Evolutionary conservation across 331 rosid species (phyloP).

Genomic region (Erythrophleum ivorense): DNA sequence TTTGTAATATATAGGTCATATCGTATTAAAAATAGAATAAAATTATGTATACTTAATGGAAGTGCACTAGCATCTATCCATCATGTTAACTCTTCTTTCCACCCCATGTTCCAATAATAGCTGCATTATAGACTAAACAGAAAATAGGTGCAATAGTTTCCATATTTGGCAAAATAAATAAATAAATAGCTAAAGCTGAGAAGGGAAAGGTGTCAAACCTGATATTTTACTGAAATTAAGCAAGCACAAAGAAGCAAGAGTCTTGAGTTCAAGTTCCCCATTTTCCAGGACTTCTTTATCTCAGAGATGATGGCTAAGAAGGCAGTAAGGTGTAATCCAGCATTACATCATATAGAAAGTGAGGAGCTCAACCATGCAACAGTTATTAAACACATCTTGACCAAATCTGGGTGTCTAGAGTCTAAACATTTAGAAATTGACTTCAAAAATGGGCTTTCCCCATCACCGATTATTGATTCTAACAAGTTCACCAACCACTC

Average conservation of each 20-base stretch:
- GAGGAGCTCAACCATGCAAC: conserved; percentile 78
- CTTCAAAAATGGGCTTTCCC: conserved; percentile 64
- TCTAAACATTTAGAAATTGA: conserved; percentile 59
- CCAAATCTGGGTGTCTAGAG: conserved; percentile 59
- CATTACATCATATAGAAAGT: conserved; percentile 45
- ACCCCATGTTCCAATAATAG: not conserved
- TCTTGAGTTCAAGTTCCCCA: conserved; percentile 60
- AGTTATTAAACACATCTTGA: conserved; percentile 55
- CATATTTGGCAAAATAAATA: not conserved
- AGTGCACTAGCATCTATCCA: not conserved
- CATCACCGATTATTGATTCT: conserved; percentile 57
- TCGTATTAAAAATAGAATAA: not conserved
- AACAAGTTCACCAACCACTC: conserved; percentile 61
- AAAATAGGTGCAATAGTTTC: not conserved
- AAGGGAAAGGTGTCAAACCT: conserved; percentile 52
- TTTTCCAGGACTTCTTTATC: conserved; percentile 57
- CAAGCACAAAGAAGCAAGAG: conserved; percentile 73
- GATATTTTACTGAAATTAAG: conserved; percentile 78
- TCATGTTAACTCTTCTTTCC: not conserved
- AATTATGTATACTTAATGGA: not conserved
- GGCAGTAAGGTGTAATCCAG: conserved; percentile 60
- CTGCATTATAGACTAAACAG: not conserved
- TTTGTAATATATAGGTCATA: conserved; percentile 46
- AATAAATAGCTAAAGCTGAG: not conserved
- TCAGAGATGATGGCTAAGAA: conserved; percentile 56